Conservation (phyloP, 352 stramenopile genomes). For the Phytopythium helicoides region DNA sequence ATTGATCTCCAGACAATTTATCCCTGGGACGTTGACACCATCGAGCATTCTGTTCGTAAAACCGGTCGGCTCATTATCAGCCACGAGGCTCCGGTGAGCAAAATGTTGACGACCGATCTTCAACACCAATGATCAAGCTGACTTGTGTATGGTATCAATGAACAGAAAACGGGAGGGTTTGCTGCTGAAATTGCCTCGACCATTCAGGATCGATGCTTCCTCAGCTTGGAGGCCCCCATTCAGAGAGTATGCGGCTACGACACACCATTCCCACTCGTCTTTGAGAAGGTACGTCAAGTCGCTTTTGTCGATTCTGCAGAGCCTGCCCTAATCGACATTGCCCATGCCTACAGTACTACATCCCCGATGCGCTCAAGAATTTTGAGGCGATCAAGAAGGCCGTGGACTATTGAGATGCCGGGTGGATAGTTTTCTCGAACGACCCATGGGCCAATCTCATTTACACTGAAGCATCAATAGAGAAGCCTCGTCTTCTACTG, state of each 20-base stretch:
- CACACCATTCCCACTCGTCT: slow-evolving; percentile 96
- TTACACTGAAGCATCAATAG: slow-evolving; percentile 2
- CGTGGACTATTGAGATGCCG: slow-evolving; percentile 80
- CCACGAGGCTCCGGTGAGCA: slow-evolving; percentile 93
- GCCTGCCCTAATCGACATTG: not conserved
- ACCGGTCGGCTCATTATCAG: slow-evolving; percentile 96
- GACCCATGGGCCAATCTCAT: not conserved
- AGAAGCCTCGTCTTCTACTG: not conserved
- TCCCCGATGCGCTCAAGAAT: slow-evolving; percentile 93
- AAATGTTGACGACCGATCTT: slow-evolving; percentile 14
- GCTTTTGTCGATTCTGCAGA: not conserved
- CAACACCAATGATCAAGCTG: not conserved
- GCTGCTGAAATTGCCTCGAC: slow-evolving; percentile 95
- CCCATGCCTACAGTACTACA: slow-evolving; percentile 64
- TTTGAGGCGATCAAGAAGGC: slow-evolving; percentile 94
- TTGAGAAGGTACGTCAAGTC: slow-evolving; percentile 85
- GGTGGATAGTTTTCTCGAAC: not conserved
- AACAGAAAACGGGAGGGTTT: slow-evolving; percentile 90
- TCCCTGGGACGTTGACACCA: slow-evolving; percentile 95
- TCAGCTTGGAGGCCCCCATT: slow-evolving; percentile 95
- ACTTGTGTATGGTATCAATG: slow-evolving; percentile 3
- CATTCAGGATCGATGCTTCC: slow-evolving; percentile 94
- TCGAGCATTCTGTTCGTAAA: slow-evolving; percentile 96
- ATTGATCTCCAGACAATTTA: slow-evolving; percentile 98
- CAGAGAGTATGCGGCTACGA: slow-evolving; percentile 95